Evolutionary conservation across 2,329 filamentous ascomycete genomes (phyloP).

Genomic region (Zopfia rhizophila): DNA sequence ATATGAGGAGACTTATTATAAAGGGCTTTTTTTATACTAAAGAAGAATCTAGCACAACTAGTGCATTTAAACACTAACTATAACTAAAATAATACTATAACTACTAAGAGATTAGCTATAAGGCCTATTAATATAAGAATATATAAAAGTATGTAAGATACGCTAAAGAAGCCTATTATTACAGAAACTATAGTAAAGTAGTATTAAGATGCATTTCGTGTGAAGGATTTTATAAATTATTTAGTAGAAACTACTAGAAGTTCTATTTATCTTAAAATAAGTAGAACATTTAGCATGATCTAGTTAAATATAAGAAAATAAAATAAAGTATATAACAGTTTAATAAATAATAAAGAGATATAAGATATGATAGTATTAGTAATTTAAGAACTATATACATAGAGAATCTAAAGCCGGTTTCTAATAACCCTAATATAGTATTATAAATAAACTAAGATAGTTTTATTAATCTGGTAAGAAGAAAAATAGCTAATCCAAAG

Average conservation of each 20-base stretch:
- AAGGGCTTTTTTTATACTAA: conserved; percentile 18
- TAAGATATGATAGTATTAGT: conserved; percentile 14
- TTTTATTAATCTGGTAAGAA: conserved; percentile 12
- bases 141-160: conserved; percentile 14
- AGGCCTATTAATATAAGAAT: conserved; percentile 16
- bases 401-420: conserved; percentile 14
- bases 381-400: conserved; percentile 15
- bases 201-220: conserved; percentile 8
- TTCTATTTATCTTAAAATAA: conserved; percentile 8
- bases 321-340: conserved; percentile 10
- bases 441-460: conserved; percentile 16
- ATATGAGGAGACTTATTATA: conserved; percentile 14
- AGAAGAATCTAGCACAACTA: conserved; percentile 16
- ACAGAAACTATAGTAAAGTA: conserved; percentile 15
- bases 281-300: conserved; percentile 11
- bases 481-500: conserved; percentile 13
- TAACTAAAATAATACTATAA: conserved; percentile 15
- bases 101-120: conserved; percentile 18
- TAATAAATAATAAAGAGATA: conserved; percentile 21
- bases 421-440: conserved; percentile 16
- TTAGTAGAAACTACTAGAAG: conserved; percentile 14
- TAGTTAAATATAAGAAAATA: conserved; percentile 19
- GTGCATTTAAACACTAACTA: conserved; percentile 13
- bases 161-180: conserved; percentile 15
- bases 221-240: conserved; percentile 11